These are phyloP conservation scores for Fusarium xylarioides DNA, from an alignment of 2,329 filamentous ascomycete species.

Conservation along the genomic window DNA sequence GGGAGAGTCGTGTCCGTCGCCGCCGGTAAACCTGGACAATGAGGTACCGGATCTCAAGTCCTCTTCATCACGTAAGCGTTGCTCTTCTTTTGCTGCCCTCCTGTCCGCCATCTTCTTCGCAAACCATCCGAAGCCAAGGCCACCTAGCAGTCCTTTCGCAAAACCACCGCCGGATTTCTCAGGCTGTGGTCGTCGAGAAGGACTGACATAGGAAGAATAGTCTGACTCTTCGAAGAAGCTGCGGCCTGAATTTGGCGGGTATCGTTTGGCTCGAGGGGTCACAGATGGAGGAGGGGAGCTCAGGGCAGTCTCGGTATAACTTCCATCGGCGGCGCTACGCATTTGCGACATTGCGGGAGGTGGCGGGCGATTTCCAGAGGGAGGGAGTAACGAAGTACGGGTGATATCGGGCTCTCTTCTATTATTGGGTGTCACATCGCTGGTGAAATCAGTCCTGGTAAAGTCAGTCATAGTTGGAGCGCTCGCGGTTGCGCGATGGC, in stretches of 20 bases:
- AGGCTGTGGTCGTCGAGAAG: slow-evolving; percentile 64
- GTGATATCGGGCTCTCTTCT: slow-evolving; percentile 42
- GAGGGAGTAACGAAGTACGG: slow-evolving; percentile 56
- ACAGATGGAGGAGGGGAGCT: slow-evolving; percentile 51
- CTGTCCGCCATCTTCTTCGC: slow-evolving; percentile 71
- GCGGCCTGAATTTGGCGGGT: slow-evolving; percentile 53
- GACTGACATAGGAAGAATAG: slow-evolving; percentile 69
- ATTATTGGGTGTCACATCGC: slow-evolving; percentile 45
- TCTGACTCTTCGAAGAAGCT: slow-evolving; percentile 62
- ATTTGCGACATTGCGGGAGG: slow-evolving; percentile 54
- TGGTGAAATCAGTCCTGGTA: slow-evolving; percentile 47
- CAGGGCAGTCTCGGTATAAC: slow-evolving; percentile 53
- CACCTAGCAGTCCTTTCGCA: slow-evolving; percentile 67
- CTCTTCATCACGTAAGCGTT: slow-evolving; percentile 59
- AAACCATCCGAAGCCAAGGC: slow-evolving; percentile 74
- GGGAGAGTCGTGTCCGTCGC: slow-evolving; percentile 69
- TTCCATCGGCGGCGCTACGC: slow-evolving; percentile 58
- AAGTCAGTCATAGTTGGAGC: slow-evolving; percentile 54
- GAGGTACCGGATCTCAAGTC: slow-evolving; percentile 67
- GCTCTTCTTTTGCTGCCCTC: slow-evolving; percentile 57
- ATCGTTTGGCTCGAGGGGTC: slow-evolving; percentile 59
- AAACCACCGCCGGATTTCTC: slow-evolving; percentile 58
- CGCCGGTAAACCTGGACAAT: slow-evolving; percentile 73
- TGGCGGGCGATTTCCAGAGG: slow-evolving; percentile 53
- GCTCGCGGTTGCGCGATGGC: slow-evolving; percentile 52